These are phyloP conservation scores for Gossypium longicalyx DNA, from an alignment of 345 rosid species.

Conservation along the genomic window DNA sequence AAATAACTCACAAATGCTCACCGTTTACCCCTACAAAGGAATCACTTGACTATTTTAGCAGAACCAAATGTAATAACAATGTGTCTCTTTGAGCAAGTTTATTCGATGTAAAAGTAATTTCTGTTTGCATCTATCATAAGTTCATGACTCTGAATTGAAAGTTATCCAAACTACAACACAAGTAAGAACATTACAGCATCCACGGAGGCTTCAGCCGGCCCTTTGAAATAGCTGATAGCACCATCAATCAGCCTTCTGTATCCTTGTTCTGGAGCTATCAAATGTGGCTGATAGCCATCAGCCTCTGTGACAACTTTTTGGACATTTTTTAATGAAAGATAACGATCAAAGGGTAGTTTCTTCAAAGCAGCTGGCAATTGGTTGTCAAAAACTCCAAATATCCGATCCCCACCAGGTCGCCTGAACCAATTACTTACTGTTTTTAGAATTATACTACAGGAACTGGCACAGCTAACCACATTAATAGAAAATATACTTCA, in stretches of 20 bases:
- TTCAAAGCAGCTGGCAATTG: slow-evolving; percentile 98
- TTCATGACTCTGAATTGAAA: neutral
- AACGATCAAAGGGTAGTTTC: slow-evolving; percentile 95
- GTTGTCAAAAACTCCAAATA: slow-evolving; percentile 95
- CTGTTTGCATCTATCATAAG: neutral
- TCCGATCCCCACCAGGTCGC: slow-evolving; percentile 96
- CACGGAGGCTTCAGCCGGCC: slow-evolving; percentile 98
- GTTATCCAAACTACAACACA: neutral
- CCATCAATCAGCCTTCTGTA: slow-evolving; percentile 98
- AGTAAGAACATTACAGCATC: slow-evolving; percentile 73
- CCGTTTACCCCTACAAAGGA: neutral
- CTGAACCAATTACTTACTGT: slow-evolving; percentile 39
- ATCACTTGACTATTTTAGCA: slow-evolving; percentile 3
- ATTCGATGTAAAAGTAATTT: neutral
- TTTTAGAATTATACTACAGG: neutral
- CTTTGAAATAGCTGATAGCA: slow-evolving; percentile 89
- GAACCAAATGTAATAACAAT: neutral
- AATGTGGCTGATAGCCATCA: slow-evolving; percentile 99
- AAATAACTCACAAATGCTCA: neutral
- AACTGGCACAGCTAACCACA: neutral
- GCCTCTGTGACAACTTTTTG: slow-evolving; percentile 97
- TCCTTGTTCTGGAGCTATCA: slow-evolving; percentile 99
- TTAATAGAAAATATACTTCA: neutral
- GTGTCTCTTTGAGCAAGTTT: neutral
- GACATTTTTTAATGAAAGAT: slow-evolving; percentile 88